These are phyloP conservation scores for Jatropha curcas DNA, from an alignment of 345 rosid genomes.

Conservation along the genomic window DNA sequence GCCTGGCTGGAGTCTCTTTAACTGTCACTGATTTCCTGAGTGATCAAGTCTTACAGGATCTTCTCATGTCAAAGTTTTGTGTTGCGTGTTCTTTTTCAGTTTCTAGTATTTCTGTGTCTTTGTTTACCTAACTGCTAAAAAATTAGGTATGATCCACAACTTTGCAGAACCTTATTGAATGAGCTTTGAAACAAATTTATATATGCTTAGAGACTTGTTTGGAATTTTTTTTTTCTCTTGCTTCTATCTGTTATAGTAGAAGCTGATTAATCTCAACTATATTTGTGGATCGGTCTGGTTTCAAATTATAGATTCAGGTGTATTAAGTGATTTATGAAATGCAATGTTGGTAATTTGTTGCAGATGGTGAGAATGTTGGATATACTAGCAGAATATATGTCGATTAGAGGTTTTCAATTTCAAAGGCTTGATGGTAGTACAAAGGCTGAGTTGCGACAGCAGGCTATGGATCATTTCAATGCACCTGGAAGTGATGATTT, in stretches of 20 bases:
- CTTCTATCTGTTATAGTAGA: not conserved
- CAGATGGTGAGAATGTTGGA: slow-evolving; percentile 99
- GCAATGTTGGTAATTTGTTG: slow-evolving; percentile 14
- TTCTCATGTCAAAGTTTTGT: not conserved
- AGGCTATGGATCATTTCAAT: slow-evolving; percentile 99
- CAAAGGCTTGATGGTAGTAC: slow-evolving; percentile 99
- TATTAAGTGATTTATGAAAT: slow-evolving; percentile 9
- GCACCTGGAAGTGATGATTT: slow-evolving; percentile 99
- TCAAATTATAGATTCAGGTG: not conserved
- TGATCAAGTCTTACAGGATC: not conserved
- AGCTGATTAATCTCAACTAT: not conserved
- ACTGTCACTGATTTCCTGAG: not conserved
- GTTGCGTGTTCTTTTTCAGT: not conserved
- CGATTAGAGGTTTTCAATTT: slow-evolving; percentile 91
- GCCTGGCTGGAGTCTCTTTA: no score
- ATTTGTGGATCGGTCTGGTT: not conserved
- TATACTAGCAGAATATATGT: slow-evolving; percentile 88
- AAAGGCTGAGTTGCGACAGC: slow-evolving; percentile 96
- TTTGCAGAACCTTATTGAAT: not conserved
- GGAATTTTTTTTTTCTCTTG: not conserved
- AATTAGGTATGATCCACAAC: not conserved
- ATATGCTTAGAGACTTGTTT: not conserved
- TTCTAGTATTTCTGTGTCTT: not conserved
- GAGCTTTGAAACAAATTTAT: not conserved
- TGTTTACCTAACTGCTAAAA: not conserved